Evolutionary conservation across 2,329 filamentous ascomycete species (phyloP).

Genomic region (Aureobasidium namibiae): DNA sequence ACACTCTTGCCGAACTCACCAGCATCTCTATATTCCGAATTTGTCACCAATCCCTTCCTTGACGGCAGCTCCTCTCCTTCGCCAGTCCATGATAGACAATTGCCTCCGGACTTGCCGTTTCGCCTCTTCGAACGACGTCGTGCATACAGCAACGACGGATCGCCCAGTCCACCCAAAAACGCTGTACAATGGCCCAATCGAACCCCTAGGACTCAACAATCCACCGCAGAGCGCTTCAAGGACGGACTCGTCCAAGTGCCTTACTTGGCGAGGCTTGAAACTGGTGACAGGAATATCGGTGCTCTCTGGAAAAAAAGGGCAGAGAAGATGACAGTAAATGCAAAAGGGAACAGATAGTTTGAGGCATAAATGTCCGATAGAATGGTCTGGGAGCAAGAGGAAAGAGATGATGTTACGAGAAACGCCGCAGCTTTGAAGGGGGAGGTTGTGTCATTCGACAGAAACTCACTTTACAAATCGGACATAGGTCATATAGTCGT

Average conservation of each 20-base stretch:
- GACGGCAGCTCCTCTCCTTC: not conserved
- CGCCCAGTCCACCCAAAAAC: not conserved
- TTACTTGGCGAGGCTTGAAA: not conserved
- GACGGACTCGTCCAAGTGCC: not conserved
- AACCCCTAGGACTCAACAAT: not conserved
- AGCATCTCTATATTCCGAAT: not conserved
- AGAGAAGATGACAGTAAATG: not conserved
- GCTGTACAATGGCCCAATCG: not conserved
- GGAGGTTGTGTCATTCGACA: not conserved
- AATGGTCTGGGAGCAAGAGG: no score
- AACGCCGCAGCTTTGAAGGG: no score
- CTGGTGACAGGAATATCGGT: not conserved
- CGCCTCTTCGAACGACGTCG: not conserved
- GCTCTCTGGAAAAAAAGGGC: not conserved
- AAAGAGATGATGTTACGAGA: no score
- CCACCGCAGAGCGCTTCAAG: not conserved
- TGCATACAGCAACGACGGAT: not conserved
- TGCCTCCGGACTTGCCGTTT: not conserved
- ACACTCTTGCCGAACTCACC: not conserved
- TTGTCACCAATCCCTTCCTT: not conserved
- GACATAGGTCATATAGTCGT: not conserved
- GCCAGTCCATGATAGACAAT: not conserved
- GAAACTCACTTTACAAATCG: no score
- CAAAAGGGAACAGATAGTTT: not conserved
- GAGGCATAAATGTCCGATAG: no score